Percentiles rank a stretch among this genome's conserved stretches.
phyloP scores from a whole-genome alignment of 306 rosid species.

The Cicer arietinum region DNA sequence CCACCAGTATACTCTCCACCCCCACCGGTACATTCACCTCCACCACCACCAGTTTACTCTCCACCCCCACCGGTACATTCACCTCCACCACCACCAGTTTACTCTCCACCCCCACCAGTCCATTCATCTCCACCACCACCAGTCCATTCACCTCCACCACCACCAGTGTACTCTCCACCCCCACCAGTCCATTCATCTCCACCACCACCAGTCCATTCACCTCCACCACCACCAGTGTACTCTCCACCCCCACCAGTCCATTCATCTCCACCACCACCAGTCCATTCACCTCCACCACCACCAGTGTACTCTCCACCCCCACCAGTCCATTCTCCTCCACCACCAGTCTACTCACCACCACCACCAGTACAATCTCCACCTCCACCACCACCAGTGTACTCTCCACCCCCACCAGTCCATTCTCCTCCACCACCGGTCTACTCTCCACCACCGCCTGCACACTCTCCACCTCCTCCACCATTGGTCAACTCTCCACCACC shows the following conservation, averaged over 20 bases:
- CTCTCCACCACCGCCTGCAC: slow-evolving; percentile 27
- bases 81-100: neutral
- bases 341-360: slow-evolving; percentile 26
- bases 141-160: neutral
- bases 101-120: slow-evolving; percentile 36
- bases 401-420: neutral
- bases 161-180: neutral
- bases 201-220: neutral
- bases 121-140: neutral
- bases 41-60: too few relatives aligned
- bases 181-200: neutral
- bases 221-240: neutral
- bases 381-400: neutral
- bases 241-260: neutral
- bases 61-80: too few relatives aligned
- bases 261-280: neutral
- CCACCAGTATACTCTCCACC: slow-evolving; percentile 29
- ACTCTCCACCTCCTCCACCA: slow-evolving; percentile 40
- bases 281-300: neutral
- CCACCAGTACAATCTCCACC: slow-evolving; percentile 39
- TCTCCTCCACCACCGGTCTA: slow-evolving; percentile 33
- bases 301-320: neutral
- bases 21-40: too few relatives aligned
- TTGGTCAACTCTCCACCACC: slow-evolving; percentile 29
- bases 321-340: slow-evolving; percentile 27